Percentiles rank a stretch among this genome's conserved stretches.
Evolutionary conservation across 2,329 filamentous ascomycete genomes (phyloP).

Genomic region (Mycocentrospora acerina): DNA sequence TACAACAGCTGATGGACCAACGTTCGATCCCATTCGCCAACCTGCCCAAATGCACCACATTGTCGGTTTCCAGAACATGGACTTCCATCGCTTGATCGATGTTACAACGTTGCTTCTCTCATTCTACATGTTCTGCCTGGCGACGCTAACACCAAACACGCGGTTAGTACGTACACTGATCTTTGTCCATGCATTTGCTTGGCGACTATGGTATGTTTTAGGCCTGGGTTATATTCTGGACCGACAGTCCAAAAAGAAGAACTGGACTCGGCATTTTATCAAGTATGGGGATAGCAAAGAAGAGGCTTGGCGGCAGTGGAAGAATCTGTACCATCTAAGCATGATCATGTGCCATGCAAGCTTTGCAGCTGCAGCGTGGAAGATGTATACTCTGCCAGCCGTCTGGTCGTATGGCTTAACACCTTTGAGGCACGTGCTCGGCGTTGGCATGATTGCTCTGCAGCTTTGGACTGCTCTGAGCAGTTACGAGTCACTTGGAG

Average conservation of each 20-base stretch:
- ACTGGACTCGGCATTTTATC: slow-evolving; percentile 96
- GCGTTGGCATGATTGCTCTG: slow-evolving; percentile 75
- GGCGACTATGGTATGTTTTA: slow-evolving; percentile 89
- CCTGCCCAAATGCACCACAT: slow-evolving; percentile 78
- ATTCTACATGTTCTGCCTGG: slow-evolving; percentile 71
- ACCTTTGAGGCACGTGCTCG: slow-evolving; percentile 83
- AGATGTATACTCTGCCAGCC: slow-evolving; percentile 85
- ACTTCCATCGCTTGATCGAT: slow-evolving; percentile 86
- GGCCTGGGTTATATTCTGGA: slow-evolving; percentile 85
- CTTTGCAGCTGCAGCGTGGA: slow-evolving; percentile 90
- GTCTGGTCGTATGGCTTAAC: slow-evolving; percentile 88
- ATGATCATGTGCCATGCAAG: slow-evolving; percentile 87
- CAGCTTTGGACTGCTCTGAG: slow-evolving; percentile 92
- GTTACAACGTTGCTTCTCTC: slow-evolving; percentile 75
- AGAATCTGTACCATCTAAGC: slow-evolving; percentile 89
- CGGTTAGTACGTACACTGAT: slow-evolving; percentile 75
- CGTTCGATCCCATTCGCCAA: slow-evolving; percentile 48
- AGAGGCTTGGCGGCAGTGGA: slow-evolving; percentile 98
- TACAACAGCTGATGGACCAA: slow-evolving; percentile 37
- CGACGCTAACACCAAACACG: slow-evolving; percentile 76
- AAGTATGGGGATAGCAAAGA: slow-evolving; percentile 89
- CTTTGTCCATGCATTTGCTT: slow-evolving; percentile 74
- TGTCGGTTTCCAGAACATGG: slow-evolving; percentile 79
- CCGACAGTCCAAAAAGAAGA: slow-evolving; percentile 83
- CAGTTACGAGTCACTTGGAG: slow-evolving; percentile 92